Conservation (phyloP, 2,329 filamentous ascomycete genomes). For the Calonectria hawksworthii region DNA sequence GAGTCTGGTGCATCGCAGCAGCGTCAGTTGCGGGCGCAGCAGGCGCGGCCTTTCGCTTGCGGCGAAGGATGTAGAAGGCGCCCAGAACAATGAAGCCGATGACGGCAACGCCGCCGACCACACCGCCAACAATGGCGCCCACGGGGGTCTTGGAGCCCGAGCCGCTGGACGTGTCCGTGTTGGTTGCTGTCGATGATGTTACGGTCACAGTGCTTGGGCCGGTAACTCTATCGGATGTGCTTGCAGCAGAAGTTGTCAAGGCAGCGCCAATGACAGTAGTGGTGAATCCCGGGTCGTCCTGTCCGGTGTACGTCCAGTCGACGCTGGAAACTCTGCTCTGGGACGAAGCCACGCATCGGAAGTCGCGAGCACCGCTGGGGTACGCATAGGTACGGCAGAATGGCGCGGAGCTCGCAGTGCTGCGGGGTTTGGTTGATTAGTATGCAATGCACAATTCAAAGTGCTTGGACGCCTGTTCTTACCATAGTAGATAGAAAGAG, state of each 20-base stretch:
- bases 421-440: background rate
- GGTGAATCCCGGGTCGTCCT: constrained; percentile 11
- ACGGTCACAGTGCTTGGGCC: background rate
- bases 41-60: background rate
- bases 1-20: background rate
- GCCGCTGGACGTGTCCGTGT: background rate
- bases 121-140: background rate
- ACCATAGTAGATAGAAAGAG: constrained; percentile 27
- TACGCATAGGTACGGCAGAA: constrained; percentile 29
- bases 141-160: background rate
- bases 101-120: background rate
- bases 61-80: background rate
- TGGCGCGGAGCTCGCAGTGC: constrained; percentile 17
- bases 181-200: background rate
- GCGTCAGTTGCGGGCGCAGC: background rate
- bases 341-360: constrained; percentile 8
- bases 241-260: background rate
- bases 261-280: background rate
- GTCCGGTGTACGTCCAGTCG: constrained; percentile 21
- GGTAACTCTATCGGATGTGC: background rate
- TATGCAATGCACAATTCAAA: background rate
- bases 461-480: background rate
- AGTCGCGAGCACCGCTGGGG: constrained; percentile 21
- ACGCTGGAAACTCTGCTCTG: constrained; percentile 20
- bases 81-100: background rate